These are phyloP conservation scores for Coniella vitis DNA, from an alignment of 2,329 filamentous ascomycete species.

Conservation along the genomic window DNA sequence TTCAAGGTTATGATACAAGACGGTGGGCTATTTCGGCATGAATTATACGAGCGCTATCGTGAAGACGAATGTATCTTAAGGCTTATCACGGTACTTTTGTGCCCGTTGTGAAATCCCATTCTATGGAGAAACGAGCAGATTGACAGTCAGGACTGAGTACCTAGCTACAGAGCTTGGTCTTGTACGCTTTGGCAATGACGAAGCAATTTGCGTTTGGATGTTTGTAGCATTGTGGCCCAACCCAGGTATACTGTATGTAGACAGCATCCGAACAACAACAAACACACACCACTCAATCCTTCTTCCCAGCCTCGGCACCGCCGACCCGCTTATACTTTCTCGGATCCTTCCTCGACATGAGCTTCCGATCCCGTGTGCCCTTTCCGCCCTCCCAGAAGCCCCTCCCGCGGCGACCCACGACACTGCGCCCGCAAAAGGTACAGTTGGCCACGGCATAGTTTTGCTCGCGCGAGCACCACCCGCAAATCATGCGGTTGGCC, in stretches of 20 bases:
- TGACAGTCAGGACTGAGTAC: no score
- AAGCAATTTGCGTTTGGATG: no score
- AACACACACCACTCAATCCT: not conserved
- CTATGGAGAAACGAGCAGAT: no score
- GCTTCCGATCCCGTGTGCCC: constrained; percentile 63
- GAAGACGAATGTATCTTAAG: no score
- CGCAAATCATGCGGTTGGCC: constrained; percentile 78
- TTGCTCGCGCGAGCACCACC: constrained; percentile 74
- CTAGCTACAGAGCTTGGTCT: no score
- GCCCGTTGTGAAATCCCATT: no score
- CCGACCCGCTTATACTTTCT: constrained; percentile 63
- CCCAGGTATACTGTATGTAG: not conserved
- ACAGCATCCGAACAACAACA: not conserved
- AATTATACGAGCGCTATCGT: no score
- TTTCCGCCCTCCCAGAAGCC: constrained; percentile 88
- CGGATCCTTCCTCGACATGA: constrained; percentile 70
- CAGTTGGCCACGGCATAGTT: constrained; percentile 72
- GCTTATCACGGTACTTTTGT: no score
- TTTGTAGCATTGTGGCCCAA: no score
- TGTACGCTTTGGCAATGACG: no score
- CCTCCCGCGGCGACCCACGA: constrained; percentile 57
- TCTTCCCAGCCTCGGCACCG: constrained; percentile 30
- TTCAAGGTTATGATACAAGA: no score
- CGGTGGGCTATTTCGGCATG: no score
- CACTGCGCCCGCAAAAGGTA: constrained; percentile 60